phyloP scores from a whole-genome alignment of 768 basidiomycete species.

The Epithele typhae region DNA sequence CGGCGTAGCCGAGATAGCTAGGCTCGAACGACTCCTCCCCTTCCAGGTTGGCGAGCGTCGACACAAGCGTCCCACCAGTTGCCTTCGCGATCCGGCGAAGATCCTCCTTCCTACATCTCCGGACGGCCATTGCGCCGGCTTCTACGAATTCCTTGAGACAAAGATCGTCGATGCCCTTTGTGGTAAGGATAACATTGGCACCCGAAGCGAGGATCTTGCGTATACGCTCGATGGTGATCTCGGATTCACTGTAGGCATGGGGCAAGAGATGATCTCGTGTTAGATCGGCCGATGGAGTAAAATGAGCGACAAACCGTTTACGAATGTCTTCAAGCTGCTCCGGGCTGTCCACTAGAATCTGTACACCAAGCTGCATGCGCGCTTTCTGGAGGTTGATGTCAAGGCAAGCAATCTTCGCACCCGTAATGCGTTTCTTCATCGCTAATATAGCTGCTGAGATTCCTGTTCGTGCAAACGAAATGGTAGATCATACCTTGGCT shows the following conservation, averaged over 20 bases:
- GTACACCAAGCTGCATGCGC: constrained; percentile 96
- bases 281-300: neutral
- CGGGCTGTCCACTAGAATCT: constrained; percentile 95
- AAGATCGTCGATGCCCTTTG: constrained; percentile 97
- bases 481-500: constrained; percentile 74
- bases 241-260: constrained; percentile 67
- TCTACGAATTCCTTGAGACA: constrained; percentile 99
- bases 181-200: constrained; percentile 95
- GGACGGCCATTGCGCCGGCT: constrained; percentile 97
- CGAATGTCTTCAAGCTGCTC: constrained; percentile 95
- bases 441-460: constrained; percentile 42
- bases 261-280: neutral
- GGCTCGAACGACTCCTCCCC: constrained; percentile 98
- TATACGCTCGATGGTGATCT: constrained; percentile 93
- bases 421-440: constrained; percentile 92
- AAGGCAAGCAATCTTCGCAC: constrained; percentile 96
- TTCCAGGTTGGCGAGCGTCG: constrained; percentile 91
- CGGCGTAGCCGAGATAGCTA: constrained; percentile 84
- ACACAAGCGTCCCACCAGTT: constrained; percentile 90
- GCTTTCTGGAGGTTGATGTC: constrained; percentile 97
- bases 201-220: constrained; percentile 94
- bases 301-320: constrained; percentile 59
- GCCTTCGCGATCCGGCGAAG: constrained; percentile 95
- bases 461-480: neutral
- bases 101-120: constrained; percentile 97